phyloP scores from a whole-genome alignment of 805 yeast genomes.

The Candida palmyrensis region DNA sequence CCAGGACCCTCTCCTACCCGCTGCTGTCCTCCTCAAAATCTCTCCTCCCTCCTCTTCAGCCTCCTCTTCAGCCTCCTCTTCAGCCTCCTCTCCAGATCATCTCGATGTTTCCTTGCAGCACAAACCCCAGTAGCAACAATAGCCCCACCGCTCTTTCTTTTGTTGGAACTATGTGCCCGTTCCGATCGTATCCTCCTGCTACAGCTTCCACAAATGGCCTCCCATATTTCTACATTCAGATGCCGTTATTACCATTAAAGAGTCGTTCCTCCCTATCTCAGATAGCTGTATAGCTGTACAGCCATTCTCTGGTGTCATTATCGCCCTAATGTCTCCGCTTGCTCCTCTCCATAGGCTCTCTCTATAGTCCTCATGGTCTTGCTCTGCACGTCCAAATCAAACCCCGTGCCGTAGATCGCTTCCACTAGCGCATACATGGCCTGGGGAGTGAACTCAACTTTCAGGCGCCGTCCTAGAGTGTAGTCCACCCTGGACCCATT shows the following conservation, averaged over 20 bases:
- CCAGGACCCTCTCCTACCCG: background rate
- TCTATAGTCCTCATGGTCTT: slow-evolving; percentile 19
- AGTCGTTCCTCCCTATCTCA: no score
- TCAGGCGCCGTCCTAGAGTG: slow-evolving; percentile 27
- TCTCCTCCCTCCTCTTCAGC: slow-evolving; percentile 1
- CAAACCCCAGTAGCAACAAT: no score
- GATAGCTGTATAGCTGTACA: no score
- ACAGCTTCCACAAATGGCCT: no score
- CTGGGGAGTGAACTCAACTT: slow-evolving; percentile 27
- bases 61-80: slow-evolving; percentile 6
- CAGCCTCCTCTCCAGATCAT: background rate
- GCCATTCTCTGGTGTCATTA: no score
- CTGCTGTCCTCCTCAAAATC: background rate
- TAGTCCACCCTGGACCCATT: slow-evolving; percentile 21
- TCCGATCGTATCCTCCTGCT: no score
- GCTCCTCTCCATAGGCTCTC: slow-evolving; percentile 18
- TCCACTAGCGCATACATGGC: slow-evolving; percentile 21
- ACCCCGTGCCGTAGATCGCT: slow-evolving; percentile 18
- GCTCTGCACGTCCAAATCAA: slow-evolving; percentile 14
- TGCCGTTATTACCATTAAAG: no score
- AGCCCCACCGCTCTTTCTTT: no score
- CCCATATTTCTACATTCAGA: no score
- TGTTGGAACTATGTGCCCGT: no score
- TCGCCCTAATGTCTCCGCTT: no score
- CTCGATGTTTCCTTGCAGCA: no score